phyloP scores from a whole-genome alignment of 176 grass and related monocot genomes.

The Phoenix roebelenii region DNA sequence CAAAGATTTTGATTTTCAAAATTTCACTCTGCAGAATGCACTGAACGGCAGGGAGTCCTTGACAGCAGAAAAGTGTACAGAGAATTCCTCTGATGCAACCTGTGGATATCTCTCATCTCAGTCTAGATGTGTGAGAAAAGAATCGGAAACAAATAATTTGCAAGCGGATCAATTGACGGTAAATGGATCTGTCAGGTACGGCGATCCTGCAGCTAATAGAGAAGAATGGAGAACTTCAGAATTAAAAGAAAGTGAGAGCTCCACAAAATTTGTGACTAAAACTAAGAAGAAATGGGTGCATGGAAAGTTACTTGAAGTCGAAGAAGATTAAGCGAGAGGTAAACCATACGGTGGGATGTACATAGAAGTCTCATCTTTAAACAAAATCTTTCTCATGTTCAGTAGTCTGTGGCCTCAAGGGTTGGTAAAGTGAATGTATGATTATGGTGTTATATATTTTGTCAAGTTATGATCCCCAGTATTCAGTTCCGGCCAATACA shows the following conservation, averaged over 20 bases:
- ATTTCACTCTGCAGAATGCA: conserved; percentile 1
- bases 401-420: too few relatives aligned
- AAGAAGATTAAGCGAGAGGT: conserved; percentile 6
- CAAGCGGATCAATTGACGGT: conserved; percentile 8
- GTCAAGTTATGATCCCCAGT: too few relatives aligned
- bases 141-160: conserved; percentile 21
- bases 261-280: conserved; percentile 15
- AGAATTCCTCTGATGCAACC: conserved; percentile 32
- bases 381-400: too few relatives aligned
- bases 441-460: too few relatives aligned
- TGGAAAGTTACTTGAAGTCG: conserved; percentile 42
- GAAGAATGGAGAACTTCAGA: conserved; percentile 4
- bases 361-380: too few relatives aligned
- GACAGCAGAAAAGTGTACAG: conserved; percentile 18
- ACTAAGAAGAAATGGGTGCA: conserved; percentile 49
- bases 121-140: conserved; percentile 19
- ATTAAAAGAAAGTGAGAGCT: conserved; percentile 9
- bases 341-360: too few relatives aligned
- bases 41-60: conserved; percentile 23
- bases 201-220: background rate
- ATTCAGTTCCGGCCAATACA: too few relatives aligned
- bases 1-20: conserved; percentile 27
- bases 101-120: conserved; percentile 30
- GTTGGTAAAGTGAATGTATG: too few relatives aligned
- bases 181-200: conserved; percentile 11